A percentile compares a stretch with the other conserved stretches of the same genome.
Evolutionary conservation across 768 basidiomycete species (phyloP).

Genomic region (Sarcomyxa edulis): DNA sequence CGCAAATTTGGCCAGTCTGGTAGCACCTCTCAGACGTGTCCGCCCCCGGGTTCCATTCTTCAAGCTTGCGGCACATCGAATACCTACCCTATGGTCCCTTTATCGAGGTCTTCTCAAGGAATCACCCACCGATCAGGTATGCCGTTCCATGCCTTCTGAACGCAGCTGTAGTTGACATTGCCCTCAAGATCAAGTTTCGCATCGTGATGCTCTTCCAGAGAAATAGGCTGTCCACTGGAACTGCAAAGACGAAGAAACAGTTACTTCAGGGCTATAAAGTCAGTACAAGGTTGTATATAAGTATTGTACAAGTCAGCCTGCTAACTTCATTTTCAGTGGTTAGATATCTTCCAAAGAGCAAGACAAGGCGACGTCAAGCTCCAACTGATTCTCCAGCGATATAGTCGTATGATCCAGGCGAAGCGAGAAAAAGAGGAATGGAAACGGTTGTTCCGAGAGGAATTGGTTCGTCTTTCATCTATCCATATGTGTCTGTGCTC

Average conservation of each 20-base stretch:
- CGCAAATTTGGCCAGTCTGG: slow-evolving; percentile 40
- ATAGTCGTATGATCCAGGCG: slow-evolving; percentile 48
- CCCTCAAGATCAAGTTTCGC: slow-evolving; percentile 55
- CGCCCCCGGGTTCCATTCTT: slow-evolving; percentile 64
- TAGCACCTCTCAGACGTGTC: slow-evolving; percentile 55
- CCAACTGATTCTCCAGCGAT: slow-evolving; percentile 46
- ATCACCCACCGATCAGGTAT: slow-evolving; percentile 52
- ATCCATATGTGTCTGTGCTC: not conserved
- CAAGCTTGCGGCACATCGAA: slow-evolving; percentile 61
- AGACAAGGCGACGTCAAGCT: slow-evolving; percentile 44
- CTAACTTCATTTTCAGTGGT: slow-evolving; percentile 42
- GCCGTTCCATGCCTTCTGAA: slow-evolving; percentile 13
- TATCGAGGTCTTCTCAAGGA: slow-evolving; percentile 64
- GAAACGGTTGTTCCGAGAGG: slow-evolving; percentile 40
- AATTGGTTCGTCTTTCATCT: slow-evolving; percentile 38
- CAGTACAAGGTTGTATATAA: slow-evolving; percentile 16
- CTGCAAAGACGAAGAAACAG: slow-evolving; percentile 37
- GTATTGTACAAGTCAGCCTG: too few species aligned
- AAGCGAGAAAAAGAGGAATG: slow-evolving; percentile 45
- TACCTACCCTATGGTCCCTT: slow-evolving; percentile 73
- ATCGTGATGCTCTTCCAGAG: slow-evolving; percentile 49
- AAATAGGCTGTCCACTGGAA: slow-evolving; percentile 49
- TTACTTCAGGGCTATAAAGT: slow-evolving; percentile 57
- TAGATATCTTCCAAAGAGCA: slow-evolving; percentile 52
- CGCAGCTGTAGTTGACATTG: slow-evolving; percentile 6